Percentiles rank a stretch among this genome's conserved stretches.
These are phyloP conservation scores for Teratosphaeria destructans DNA, from an alignment of 2,329 filamentous ascomycete genomes.

Conservation along the genomic window DNA sequence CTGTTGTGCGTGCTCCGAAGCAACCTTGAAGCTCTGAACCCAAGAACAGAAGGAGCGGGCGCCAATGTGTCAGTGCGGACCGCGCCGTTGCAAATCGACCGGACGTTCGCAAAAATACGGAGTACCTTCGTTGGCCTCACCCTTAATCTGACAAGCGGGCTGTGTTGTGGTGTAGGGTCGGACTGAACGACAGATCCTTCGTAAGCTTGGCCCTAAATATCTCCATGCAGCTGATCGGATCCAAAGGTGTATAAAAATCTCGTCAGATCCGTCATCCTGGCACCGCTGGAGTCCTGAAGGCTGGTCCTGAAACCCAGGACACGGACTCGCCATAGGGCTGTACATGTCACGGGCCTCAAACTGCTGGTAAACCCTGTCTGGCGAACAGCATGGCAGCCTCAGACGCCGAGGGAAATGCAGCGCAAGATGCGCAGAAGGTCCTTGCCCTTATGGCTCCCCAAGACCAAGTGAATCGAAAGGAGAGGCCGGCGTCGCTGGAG, in stretches of 20 bases:
- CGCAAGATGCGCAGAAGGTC: background rate
- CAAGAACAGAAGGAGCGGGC: background rate
- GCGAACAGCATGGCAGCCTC: background rate
- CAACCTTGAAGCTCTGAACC: background rate
- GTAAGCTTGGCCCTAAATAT: background rate
- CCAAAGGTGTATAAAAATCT: background rate
- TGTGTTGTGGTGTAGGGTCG: background rate
- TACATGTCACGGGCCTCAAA: background rate
- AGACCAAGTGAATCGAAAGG: background rate
- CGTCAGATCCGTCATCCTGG: background rate
- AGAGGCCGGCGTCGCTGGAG: conserved; percentile 4
- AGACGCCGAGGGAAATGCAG: background rate
- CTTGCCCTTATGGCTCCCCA: background rate
- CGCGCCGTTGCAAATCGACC: background rate
- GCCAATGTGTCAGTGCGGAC: background rate
- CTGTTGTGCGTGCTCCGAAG: background rate
- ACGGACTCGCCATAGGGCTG: background rate
- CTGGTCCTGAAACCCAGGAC: background rate
- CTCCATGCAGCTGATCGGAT: background rate
- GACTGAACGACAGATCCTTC: background rate
- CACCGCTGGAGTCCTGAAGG: background rate
- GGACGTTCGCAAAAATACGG: background rate
- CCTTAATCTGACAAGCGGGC: background rate
- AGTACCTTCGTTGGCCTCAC: background rate
- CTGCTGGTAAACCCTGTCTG: background rate